Evolutionary conservation across 768 basidiomycete genomes (phyloP).

Genomic region (Leccinum subgranulosum): DNA sequence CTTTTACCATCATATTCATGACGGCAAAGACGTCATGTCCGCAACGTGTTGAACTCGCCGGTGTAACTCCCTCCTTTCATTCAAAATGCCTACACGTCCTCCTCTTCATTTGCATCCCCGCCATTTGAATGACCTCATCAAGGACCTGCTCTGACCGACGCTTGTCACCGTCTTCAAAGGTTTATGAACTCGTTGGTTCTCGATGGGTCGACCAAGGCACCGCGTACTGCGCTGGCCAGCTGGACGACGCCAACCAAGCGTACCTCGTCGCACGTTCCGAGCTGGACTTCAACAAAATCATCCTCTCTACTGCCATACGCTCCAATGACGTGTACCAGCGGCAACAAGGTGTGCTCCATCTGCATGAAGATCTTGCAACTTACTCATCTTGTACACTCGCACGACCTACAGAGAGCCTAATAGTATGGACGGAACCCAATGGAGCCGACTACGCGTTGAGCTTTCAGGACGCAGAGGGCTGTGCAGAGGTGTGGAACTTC

Average conservation of each 20-base stretch:
- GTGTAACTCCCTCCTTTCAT: slow-evolving; percentile 13
- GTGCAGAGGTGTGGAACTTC: slow-evolving; percentile 96
- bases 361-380: background rate
- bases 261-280: slow-evolving; percentile 84
- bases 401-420: slow-evolving; percentile 75
- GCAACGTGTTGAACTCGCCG: slow-evolving; percentile 23
- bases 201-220: slow-evolving; percentile 97
- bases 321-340: slow-evolving; percentile 83
- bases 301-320: slow-evolving; percentile 78
- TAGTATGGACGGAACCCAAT: slow-evolving; percentile 97
- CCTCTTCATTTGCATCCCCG: slow-evolving; percentile 19
- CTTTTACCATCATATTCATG: slow-evolving; percentile 21
- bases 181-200: slow-evolving; percentile 89
- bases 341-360: slow-evolving; percentile 65
- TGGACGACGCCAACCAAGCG: slow-evolving; percentile 72
- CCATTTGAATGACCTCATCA: slow-evolving; percentile 32
- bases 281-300: slow-evolving; percentile 63
- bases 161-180: slow-evolving; percentile 47
- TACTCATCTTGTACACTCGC: slow-evolving; percentile 14
- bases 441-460: slow-evolving; percentile 94
- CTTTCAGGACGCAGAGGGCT: slow-evolving; percentile 95
- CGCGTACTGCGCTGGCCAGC: slow-evolving; percentile 92
- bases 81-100: slow-evolving; percentile 14
- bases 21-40: slow-evolving; percentile 18
- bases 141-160: slow-evolving; percentile 29